phyloP scores from a whole-genome alignment of 108 stramenopile genomes.

The Seminavis robusta region DNA sequence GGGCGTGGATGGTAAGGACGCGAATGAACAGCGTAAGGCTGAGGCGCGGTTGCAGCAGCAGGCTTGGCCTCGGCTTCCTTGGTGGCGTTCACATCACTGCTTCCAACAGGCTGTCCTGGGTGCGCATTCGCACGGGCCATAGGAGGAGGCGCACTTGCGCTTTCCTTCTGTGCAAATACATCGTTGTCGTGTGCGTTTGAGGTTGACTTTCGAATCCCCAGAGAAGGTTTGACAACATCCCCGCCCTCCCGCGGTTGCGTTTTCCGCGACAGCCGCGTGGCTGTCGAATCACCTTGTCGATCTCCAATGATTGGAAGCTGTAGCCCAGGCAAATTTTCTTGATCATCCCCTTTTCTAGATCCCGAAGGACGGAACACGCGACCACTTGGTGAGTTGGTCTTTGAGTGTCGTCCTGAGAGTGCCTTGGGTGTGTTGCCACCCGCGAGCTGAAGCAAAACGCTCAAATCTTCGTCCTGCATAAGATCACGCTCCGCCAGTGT shows the following conservation, averaged over 20 bases:
- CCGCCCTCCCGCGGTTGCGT: slow-evolving; percentile 28
- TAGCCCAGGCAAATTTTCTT: slow-evolving; percentile 34
- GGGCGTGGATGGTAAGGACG: slow-evolving; percentile 17
- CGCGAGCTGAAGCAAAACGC: slow-evolving; percentile 75
- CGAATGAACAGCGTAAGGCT: slow-evolving; percentile 21
- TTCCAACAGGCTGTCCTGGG: no score
- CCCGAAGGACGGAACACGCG: slow-evolving; percentile 37
- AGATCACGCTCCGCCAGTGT: slow-evolving; percentile 73
- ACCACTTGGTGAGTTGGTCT: no score
- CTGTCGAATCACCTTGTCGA: slow-evolving; percentile 3
- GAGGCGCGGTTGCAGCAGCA: slow-evolving; percentile 1
- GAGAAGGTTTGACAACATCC: neutral
- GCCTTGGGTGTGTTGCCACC: slow-evolving; percentile 52
- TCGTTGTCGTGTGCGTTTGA: slow-evolving; percentile 1
- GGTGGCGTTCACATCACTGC: neutral
- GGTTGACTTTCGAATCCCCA: neutral
- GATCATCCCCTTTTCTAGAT: slow-evolving; percentile 11
- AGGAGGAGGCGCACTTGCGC: neutral
- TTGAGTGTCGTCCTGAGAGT: slow-evolving; percentile 11
- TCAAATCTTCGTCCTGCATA: slow-evolving; percentile 84
- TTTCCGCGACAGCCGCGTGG: slow-evolving; percentile 25
- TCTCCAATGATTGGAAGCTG: slow-evolving; percentile 47
- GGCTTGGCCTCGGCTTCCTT: neutral
- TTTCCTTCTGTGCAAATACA: neutral
- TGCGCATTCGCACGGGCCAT: no score